A percentile compares a stretch with the other conserved stretches of the same genome.
These are phyloP conservation scores for Acanthamoeba culbertsoni DNA, from an alignment of 208 protist species.

Conservation along the genomic window DNA sequence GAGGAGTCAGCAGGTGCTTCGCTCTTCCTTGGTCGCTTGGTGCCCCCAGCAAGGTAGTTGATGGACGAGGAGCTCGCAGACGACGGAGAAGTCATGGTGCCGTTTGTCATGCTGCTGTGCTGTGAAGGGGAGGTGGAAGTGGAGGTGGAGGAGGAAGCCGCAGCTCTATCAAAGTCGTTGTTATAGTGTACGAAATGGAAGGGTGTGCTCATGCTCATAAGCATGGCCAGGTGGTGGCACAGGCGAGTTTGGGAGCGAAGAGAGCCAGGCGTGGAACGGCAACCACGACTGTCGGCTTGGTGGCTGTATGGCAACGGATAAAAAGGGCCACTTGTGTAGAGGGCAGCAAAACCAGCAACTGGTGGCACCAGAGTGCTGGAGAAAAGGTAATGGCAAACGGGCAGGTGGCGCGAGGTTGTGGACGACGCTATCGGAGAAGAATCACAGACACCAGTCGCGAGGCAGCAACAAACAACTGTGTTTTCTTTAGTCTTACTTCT, in stretches of 20 bases:
- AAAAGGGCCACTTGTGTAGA: no score
- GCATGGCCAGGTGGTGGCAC: not conserved
- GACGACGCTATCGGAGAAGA: no score
- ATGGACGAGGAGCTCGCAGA: not conserved
- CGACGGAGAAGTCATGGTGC: not conserved
- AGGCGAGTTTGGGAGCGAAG: not conserved
- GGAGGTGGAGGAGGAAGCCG: not conserved
- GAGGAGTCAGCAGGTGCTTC: not conserved
- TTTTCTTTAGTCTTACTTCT: no score
- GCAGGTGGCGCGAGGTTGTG: no score
- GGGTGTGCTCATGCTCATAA: not conserved
- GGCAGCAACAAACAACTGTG: no score
- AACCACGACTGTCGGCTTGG: no score
- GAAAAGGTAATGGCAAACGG: no score
- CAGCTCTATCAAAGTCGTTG: no score
- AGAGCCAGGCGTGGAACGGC: not conserved
- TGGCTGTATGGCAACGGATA: no score
- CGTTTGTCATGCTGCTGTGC: not conserved
- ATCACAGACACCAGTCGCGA: no score
- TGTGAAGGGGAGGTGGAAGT: not conserved
- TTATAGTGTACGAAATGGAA: not conserved
- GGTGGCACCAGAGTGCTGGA: no score
- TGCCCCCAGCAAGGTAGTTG: not conserved
- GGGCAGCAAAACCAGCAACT: no score
- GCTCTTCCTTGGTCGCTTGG: conserved; percentile 15